Evolutionary conservation across 441 rosid genomes (phyloP).

Genomic region (Gossypium schwendimanii): DNA sequence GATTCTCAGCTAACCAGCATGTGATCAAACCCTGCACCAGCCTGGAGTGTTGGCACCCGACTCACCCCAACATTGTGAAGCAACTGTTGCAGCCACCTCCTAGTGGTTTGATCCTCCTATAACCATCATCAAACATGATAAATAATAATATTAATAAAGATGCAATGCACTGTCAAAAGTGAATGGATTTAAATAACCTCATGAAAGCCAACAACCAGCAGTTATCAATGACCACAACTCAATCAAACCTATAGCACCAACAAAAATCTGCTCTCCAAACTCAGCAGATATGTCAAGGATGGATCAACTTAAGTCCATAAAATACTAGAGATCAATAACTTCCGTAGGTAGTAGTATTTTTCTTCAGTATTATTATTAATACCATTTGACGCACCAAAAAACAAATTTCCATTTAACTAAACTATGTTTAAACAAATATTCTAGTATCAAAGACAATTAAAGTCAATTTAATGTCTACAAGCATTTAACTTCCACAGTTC

Average conservation of each 20-base stretch:
- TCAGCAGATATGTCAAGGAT: neutral
- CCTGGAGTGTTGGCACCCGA: conserved; percentile 65
- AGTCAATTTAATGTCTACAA: neutral
- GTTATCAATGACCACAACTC: neutral
- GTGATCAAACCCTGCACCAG: conserved; percentile 80
- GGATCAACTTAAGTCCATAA: neutral
- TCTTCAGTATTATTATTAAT: too few species aligned
- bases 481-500: neutral
- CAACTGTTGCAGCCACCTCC: conserved; percentile 95
- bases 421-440: neutral
- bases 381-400: too few species aligned
- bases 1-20: conserved; percentile 55
- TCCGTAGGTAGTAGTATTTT: too few species aligned
- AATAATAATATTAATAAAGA: neutral
- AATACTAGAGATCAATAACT: neutral
- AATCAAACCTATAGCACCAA: neutral
- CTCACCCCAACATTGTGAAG: conserved; percentile 78
- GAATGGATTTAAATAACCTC: neutral
- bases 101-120: conserved; percentile 92
- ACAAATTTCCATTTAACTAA: too few species aligned
- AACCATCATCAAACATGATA: conserved; percentile 3
- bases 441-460: neutral
- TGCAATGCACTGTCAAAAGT: neutral
- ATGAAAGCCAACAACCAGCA: neutral
- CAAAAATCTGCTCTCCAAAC: neutral